Percentiles rank a stretch among this genome's conserved stretches.
Conservation (phyloP, 2,329 filamentous ascomycete species). For the Colletotrichum sp. region DNA sequence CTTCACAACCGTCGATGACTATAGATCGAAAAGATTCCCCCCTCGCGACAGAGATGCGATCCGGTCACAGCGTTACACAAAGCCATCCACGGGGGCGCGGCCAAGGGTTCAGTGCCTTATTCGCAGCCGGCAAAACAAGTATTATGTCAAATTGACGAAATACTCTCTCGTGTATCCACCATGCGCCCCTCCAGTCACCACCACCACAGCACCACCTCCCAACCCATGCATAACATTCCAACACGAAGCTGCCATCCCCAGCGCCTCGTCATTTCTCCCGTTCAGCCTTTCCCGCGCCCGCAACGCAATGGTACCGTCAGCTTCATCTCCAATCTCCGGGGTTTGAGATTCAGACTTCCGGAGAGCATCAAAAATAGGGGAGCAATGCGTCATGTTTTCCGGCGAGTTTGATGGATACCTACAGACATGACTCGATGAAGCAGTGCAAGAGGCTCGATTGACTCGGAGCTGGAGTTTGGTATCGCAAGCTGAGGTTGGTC, state of each 20-base stretch:
- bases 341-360: neutral
- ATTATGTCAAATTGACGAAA: constrained; percentile 12
- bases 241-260: neutral
- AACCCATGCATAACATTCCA: neutral
- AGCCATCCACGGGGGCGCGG: neutral
- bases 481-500: neutral
- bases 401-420: neutral
- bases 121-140: neutral
- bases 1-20: neutral
- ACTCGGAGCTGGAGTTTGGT: neutral
- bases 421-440: constrained; percentile 3
- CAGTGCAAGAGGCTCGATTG: neutral
- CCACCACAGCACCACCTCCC: neutral
- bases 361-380: neutral
- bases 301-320: neutral
- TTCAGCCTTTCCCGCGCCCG: neutral
- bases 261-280: neutral
- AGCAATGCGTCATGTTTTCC: neutral
- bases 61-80: neutral
- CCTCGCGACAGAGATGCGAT: neutral
- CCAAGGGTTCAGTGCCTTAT: neutral
- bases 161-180: neutral
- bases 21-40: neutral
- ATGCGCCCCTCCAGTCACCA: neutral
- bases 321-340: neutral